These are phyloP conservation scores for Aspergillus cristatus DNA, from an alignment of 495 filamentous ascomycete genomes.

Conservation along the genomic window DNA sequence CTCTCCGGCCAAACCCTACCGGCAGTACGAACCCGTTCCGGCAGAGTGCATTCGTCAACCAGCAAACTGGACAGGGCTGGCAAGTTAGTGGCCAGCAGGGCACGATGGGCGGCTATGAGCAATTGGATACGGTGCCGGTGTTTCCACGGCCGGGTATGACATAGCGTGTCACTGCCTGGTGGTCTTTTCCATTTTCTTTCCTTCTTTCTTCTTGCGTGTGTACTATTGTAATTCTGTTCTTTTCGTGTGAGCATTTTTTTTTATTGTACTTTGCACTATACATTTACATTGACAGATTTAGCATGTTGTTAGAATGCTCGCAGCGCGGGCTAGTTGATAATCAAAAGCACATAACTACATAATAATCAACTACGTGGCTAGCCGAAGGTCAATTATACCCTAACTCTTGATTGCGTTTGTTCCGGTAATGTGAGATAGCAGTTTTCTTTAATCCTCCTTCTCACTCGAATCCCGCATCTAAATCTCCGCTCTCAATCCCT, in stretches of 20 bases:
- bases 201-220: background rate
- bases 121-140: constrained; percentile 68
- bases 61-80: constrained; percentile 79
- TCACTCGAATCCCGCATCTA: no score
- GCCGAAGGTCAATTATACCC: no score
- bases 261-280: no score
- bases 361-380: no score
- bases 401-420: no score
- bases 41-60: constrained; percentile 78
- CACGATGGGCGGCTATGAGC: constrained; percentile 78
- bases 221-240: background rate
- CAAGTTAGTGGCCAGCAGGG: constrained; percentile 58
- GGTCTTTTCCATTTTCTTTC: background rate
- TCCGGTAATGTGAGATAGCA: no score
- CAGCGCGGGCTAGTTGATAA: no score
- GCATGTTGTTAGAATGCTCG: no score
- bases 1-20: constrained; percentile 60
- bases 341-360: no score
- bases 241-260: constrained; percentile 3
- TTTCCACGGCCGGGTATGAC: constrained; percentile 69
- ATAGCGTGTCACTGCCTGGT: constrained; percentile 6
- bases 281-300: no score
- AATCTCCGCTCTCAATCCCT: no score
- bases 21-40: constrained; percentile 94
- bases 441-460: no score